Evolutionary conservation across 1,284 basidiomycete genomes (phyloP), one percentile per base, ranked within the genome.

Genomic region (Cystobasidium sp.): DNA sequence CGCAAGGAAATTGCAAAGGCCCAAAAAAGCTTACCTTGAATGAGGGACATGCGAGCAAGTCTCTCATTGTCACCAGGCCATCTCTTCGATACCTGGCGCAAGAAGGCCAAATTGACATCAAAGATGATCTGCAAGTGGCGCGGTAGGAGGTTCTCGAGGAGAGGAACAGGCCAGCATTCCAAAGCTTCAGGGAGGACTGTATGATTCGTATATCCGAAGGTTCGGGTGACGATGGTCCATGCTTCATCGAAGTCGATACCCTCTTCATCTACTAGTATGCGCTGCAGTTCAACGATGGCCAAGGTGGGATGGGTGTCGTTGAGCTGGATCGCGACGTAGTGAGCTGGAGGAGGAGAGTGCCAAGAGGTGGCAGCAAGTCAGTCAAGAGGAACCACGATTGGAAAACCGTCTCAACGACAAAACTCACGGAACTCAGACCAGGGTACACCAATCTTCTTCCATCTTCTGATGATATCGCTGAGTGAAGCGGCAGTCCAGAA

Each of bases 291-390:
- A n/a, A 91, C 91, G 78, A 97, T 92, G 9, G 93, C 92, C 70
- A 96, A 86, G 6, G 93, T 95, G 0, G 94, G 94, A 82, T 97
- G 94, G 1, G 94, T 96, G 88, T 94, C 92, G 80, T 94, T 94
- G 41, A 94, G 87, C 82, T 97, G 94, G 77, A 56, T 20, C 14
- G 31, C 44, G 49, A 39, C 41, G 24, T 69, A 58, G 56, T 63
- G 52, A 24, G 49, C 58, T 72, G 20, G 8, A 22, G 43, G 4
- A 62, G 22, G 22, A 37, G 49, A 3, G 6, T 3, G 2, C 14
- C 46, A 49, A 56, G 12, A 6, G 39, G 24, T 6, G 53, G 39
- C 1, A 53, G 9, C n/a, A 20, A 10, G 16, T n/a, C 52, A 58
- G 8, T 58, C 24, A 37, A 24, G 24, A 14, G 12, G 20, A 14